Evolutionary conservation across 23 red algal genomes (phyloP).

Genomic region (Gracilaria domingensis): DNA sequence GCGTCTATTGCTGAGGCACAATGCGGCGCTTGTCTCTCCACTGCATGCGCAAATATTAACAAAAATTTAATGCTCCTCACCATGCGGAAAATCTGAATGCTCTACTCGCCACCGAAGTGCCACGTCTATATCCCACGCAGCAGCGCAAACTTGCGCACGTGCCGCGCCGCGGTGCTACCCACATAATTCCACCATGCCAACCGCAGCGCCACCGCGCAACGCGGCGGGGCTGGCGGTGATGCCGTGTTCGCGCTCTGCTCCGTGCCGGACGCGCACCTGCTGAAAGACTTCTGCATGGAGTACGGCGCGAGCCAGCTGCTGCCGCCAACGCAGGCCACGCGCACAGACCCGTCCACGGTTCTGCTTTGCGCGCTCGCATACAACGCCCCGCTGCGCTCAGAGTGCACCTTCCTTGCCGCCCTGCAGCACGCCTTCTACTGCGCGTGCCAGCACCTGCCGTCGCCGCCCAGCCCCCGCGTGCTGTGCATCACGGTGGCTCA

Average conservation of each 20-base stretch:
- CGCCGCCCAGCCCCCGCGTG: neutral
- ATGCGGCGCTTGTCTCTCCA: too few relatives aligned
- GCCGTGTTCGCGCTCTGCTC: conserved; percentile 1
- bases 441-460: neutral
- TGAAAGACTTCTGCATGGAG: neutral
- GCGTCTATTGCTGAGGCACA: neutral
- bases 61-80: too few relatives aligned
- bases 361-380: neutral
- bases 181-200: neutral
- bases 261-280: conserved; percentile 5
- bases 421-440: neutral
- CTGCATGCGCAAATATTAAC: too few relatives aligned
- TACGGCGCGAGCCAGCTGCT: neutral
- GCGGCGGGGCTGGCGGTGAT: too few relatives aligned
- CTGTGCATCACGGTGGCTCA: conserved; percentile 23
- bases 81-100: too few relatives aligned
- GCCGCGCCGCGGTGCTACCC: neutral
- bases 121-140: too few relatives aligned
- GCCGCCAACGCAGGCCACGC: neutral
- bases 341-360: neutral
- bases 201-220: neutral
- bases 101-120: too few relatives aligned
- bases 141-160: too few relatives aligned
- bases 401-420: neutral
- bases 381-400: neutral